phyloP scores from a whole-genome alignment of 176 grass and related monocot genomes.

The Aegilops bicornis region DNA sequence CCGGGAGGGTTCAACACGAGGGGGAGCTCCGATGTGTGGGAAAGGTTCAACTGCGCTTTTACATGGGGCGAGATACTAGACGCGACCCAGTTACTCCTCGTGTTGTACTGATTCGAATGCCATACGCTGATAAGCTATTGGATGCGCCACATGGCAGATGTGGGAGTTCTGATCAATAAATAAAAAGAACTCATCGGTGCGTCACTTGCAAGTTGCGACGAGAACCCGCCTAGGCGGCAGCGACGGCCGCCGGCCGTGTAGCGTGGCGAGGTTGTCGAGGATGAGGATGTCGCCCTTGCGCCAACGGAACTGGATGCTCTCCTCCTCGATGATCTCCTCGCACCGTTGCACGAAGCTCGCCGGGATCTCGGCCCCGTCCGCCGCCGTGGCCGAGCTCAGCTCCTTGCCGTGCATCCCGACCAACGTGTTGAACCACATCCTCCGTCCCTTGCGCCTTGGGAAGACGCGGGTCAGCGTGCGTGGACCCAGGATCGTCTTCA shows the following conservation, averaged over 20 bases:
- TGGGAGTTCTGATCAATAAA: too few relatives aligned
- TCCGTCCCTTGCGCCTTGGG: conserved; percentile 1
- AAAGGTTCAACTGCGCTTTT: too few relatives aligned
- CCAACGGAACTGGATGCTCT: conserved; percentile 73
- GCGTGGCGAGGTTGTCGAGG: conserved; percentile 37
- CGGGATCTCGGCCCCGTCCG: conserved; percentile 51
- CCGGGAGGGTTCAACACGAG: too few relatives aligned
- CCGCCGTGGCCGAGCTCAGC: conserved; percentile 54
- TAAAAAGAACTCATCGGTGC: not conserved
- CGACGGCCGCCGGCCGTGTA: conserved; percentile 40
- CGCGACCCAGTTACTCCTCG: too few relatives aligned
- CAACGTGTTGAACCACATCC: conserved; percentile 75
- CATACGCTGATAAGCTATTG: too few relatives aligned
- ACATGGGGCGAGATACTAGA: too few relatives aligned
- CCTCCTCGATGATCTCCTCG: conserved; percentile 68
- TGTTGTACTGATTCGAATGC: too few relatives aligned
- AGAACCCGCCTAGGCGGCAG: conserved; percentile 38
- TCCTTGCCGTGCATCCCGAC: conserved; percentile 60
- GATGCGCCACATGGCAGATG: too few relatives aligned
- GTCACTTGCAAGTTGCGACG: conserved; percentile 49
- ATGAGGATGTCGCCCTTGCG: conserved; percentile 37
- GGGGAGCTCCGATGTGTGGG: too few relatives aligned
- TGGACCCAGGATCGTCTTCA: not conserved
- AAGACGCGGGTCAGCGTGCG: conserved; percentile 27
- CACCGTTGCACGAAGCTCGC: conserved; percentile 44